Evolutionary conservation across 108 stramenopile species (phyloP), one percentile per base, ranked within the genome.

Genomic region (Skeletonema potamos): DNA sequence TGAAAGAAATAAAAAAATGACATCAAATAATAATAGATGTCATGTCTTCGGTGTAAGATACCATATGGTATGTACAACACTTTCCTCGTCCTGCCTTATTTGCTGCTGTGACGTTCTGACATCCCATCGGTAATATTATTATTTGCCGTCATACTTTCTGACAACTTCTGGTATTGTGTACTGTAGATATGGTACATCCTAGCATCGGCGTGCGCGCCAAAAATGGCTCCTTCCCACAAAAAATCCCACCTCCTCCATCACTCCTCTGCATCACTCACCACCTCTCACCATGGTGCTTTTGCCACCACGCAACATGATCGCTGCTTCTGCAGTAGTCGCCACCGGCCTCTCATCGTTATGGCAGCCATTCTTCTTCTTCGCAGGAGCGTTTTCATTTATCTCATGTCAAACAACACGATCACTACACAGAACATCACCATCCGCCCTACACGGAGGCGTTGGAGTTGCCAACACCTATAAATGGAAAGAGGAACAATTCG

Each of bases 401-500:
- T 41, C 39, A n/a, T 3, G 10, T 36, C 6, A 39, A 1, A 39
- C 2, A 41, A n/a, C 39, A 41, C n/a, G n/a, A n/a, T 41, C 39
- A 41, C 39, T 15, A n/a, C 39, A 41, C 15, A 41, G 39, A 41
- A 41, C 39, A 41, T 41, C 73, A 41, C 15, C 39, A 41, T 41
- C 73, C 5, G 26, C 60, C 11, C 64, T 87, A 1, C 70, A 32
- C 20, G 81, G 72, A 61, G 90, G 90, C 12, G 54, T 30, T 15
- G 93, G 93, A 9, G 74, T 88, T 30, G 88, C 90, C 33, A 73
- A 70, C 33, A 76, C 70, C 26, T 94, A 94, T 41, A 67, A 73
- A 17, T 94, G 93, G 93, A 74, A 66, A 41, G 93, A 94, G 70
- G 90, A 91, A 67, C 84, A 87, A 29, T 87, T 88, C 78, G 93